A percentile compares a stretch with the other conserved stretches of the same genome.
phyloP scores from a whole-genome alignment of 1,284 basidiomycete species.

The Trametes pubescens region DNA sequence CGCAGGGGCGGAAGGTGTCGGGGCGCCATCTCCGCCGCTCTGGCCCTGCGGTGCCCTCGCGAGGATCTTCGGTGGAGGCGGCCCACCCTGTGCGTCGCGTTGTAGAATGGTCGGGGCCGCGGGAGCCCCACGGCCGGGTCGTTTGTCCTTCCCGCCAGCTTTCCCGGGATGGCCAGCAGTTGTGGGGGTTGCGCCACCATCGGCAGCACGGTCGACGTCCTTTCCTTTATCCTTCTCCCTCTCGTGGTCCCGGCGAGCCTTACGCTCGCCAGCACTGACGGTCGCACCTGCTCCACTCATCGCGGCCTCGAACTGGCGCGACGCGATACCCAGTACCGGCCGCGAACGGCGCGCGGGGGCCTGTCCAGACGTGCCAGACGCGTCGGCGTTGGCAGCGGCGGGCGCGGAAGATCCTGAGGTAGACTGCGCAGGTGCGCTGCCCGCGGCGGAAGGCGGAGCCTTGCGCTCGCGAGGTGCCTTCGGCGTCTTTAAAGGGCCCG shows the following conservation, averaged over 20 bases:
- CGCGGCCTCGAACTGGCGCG: slow-evolving; percentile 73
- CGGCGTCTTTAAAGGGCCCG: slow-evolving; percentile 17
- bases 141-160: slow-evolving; percentile 25
- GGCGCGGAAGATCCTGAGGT: slow-evolving; percentile 17
- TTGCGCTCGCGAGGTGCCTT: slow-evolving; percentile 30
- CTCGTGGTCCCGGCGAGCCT: slow-evolving; percentile 42
- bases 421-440: slow-evolving; percentile 18
- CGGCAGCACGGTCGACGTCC: slow-evolving; percentile 4
- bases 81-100: slow-evolving; percentile 35
- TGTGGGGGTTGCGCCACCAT: slow-evolving; percentile 2
- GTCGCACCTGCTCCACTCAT: slow-evolving; percentile 61
- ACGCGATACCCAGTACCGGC: slow-evolving; percentile 64
- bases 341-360: slow-evolving; percentile 51
- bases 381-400: slow-evolving; percentile 14
- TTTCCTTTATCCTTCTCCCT: slow-evolving; percentile 26
- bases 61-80: slow-evolving; percentile 31
- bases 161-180: slow-evolving; percentile 1
- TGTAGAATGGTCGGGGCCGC: slow-evolving; percentile 41
- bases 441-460: slow-evolving; percentile 26
- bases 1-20: slow-evolving; percentile 2
- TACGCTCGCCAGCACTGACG: slow-evolving; percentile 27
- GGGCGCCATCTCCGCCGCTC: slow-evolving; percentile 6
- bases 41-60: slow-evolving; percentile 20
- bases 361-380: slow-evolving; percentile 19
- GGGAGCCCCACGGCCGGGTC: slow-evolving; percentile 13